Percentiles rank a stretch among this genome's conserved stretches.
phyloP scores from a whole-genome alignment of 345 rosid genomes.

The Euphorbia pulcherrima region DNA sequence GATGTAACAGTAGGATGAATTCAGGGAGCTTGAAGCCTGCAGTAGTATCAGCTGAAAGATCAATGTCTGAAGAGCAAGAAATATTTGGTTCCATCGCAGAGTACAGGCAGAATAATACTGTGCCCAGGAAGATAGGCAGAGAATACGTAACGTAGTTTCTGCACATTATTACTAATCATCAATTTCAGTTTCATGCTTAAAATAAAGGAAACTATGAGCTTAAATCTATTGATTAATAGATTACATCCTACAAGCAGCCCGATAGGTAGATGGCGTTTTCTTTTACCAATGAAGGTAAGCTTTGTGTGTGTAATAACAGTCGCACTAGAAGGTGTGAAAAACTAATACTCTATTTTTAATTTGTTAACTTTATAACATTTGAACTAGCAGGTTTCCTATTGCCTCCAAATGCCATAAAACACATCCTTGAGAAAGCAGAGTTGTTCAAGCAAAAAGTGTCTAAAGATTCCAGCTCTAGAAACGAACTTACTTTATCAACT shows the following conservation, averaged over 20 bases:
- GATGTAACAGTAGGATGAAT: slow-evolving; percentile 77
- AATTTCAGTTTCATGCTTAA: background rate
- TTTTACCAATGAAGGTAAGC: background rate
- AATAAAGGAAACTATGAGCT: background rate
- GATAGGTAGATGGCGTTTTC: background rate
- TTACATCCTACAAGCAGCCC: slow-evolving; percentile 5
- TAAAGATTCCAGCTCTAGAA: slow-evolving; percentile 11
- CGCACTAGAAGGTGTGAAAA: background rate
- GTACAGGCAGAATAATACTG: background rate
- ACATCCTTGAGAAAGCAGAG: background rate
- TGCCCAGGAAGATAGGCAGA: background rate
- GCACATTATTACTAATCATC: background rate
- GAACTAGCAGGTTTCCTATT: background rate
- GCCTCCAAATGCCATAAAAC: slow-evolving; percentile 5
- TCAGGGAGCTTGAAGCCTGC: slow-evolving; percentile 68
- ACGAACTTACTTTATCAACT: slow-evolving; percentile 56
- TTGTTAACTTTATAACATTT: background rate
- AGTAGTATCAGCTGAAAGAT: slow-evolving; percentile 22
- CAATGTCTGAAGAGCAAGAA: slow-evolving; percentile 2
- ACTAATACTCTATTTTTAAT: background rate
- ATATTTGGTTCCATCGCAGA: background rate
- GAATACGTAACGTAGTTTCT: background rate
- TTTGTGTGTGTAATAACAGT: background rate
- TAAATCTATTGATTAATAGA: background rate
- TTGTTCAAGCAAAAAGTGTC: background rate